Percentiles rank a stretch among this genome's conserved stretches.
These are phyloP conservation scores for Candida germanica DNA, from an alignment of 805 yeast genomes.

Conservation along the genomic window DNA sequence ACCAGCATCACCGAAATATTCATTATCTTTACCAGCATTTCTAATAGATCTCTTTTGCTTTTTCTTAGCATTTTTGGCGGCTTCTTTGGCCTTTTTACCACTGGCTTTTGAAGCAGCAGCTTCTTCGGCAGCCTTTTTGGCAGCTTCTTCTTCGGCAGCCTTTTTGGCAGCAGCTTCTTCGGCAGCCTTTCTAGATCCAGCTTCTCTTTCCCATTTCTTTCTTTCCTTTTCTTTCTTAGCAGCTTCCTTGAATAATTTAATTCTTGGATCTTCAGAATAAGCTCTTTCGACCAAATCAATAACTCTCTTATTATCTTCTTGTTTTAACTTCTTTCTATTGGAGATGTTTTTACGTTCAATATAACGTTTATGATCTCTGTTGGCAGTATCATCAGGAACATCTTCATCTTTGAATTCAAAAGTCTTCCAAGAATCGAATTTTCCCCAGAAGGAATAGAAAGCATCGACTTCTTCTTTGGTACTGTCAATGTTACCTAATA, in stretches of 20 bases:
- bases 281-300: slow-evolving; percentile 87
- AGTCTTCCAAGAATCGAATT: slow-evolving; percentile 97
- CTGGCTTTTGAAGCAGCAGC: slow-evolving; percentile 58
- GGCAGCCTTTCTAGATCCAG: slow-evolving; percentile 95
- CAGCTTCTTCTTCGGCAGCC: slow-evolving; percentile 83
- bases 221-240: slow-evolving; percentile 94
- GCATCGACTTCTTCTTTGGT: slow-evolving; percentile 80
- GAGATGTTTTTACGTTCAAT: slow-evolving; percentile 96
- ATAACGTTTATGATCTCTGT: slow-evolving; percentile 99
- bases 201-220: slow-evolving; percentile 96
- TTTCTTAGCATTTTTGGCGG: slow-evolving; percentile 97
- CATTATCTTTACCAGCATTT: slow-evolving; percentile 75
- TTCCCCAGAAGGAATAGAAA: slow-evolving; percentile 90
- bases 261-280: slow-evolving; percentile 88
- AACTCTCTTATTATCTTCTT: slow-evolving; percentile 91
- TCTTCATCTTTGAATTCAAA: slow-evolving; percentile 98
- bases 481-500: slow-evolving; percentile 64
- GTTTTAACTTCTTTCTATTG: slow-evolving; percentile 95
- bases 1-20: slow-evolving; percentile 77
- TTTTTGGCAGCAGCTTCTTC: slow-evolving; percentile 83
- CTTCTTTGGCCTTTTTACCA: slow-evolving; percentile 83
- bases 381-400: slow-evolving; percentile 97
- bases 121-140: slow-evolving; percentile 72
- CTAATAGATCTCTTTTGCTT: slow-evolving; percentile 91
- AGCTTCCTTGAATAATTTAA: slow-evolving; percentile 85